Evolutionary conservation across 2,329 filamentous ascomycete genomes (phyloP), one percentile per base, ranked within the genome.

Genomic region (Fusarium penzigii): DNA sequence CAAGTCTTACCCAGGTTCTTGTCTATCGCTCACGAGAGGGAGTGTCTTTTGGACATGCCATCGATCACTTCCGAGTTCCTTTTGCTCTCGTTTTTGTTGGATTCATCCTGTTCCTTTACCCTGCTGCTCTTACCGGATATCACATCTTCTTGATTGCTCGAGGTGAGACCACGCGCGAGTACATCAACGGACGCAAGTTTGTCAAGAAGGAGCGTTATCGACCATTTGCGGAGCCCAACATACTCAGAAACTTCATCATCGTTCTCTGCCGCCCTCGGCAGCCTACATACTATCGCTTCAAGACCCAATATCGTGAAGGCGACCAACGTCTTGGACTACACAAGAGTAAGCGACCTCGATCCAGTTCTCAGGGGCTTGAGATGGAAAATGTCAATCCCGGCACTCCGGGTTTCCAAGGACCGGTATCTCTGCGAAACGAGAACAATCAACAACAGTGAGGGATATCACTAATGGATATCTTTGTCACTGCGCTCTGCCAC

Each of bases 111-210:
- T 82, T 88, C 39, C 79, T 87, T 6, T 99, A 99, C 70, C 93
- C 93, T 1, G 83, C 87, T 39, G 90, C 91, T 41, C 77, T 99
- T 6, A 90, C 86, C 77, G 82, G 83, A 17, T 99, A 99, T 70
- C 94, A 99, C 72, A 69, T 97, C 43, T 97, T 96, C 75, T 80
- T 99, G 41, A 91, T 95, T 75, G 88, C 85, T 7, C 82, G 93
- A 32, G 94, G 93, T 44, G 93, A 99, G 76, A 99, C 93, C 1
- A 99, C 94, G 1, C 82, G 94, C 62, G 94, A 99, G 72, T 97
- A 96, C 70, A 84, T 99, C 59, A 96, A 96, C 73, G 92, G 89
- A 5, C 91, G 96, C 73, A 97, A 97, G 72, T 97, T 99, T 69
- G 77, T 88, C 57, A 95, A 94, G 74, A 88, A 88, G 63, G 93